Evolutionary conservation across 352 stramenopile genomes (phyloP), one percentile per base, ranked within the genome.

Genomic region (Phytophthora brassicae): DNA sequence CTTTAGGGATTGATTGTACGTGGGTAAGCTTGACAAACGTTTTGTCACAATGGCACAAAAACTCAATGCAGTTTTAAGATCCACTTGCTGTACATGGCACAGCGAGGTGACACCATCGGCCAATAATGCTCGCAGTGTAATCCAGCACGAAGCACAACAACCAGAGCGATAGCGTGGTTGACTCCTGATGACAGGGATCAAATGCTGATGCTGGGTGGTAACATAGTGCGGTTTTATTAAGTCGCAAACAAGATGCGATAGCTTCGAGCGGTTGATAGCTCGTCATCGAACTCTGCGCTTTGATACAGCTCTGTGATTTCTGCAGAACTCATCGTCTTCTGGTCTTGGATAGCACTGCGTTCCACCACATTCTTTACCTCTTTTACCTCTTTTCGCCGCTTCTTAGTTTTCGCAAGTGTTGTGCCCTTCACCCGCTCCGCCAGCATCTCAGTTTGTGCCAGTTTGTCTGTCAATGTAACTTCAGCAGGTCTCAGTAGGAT

Each of bases 201-300:
- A n/a, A n/a, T n/a, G n/a, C n/a, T n/a, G n/a, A n/a, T n/a, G n/a
- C n/a, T n/a, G n/a, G n/a, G n/a, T n/a, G n/a, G n/a, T n/a, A n/a
- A n/a, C n/a, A 36, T 36, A 36, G 31, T 36, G 31, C 31, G 8
- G 8, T 39, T 45, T 60, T 62, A 73, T 70, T 64, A 33, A 64
- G 68, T 66, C 33, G 68, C 60, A 62, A 76, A 66, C 52, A 76
- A 54, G 19, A 76, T 13, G 6, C 60, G 45, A 33, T 74, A 76
- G 50, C 56, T 76, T 43, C 59, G 13, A 19, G 64, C 55, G 28
- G 68, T 71, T 14, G 68, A 74, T 19, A 76, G 60, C 28, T 74
- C 46, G 24, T 76, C 68, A 38, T 66, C 50, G 43, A 61, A 46
- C 26, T 76, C 53, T 11, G 47, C 31, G 13, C 50, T 55, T 24